phyloP scores from a whole-genome alignment of 305 asterid genomes.

The Solanum hybrid region DNA sequence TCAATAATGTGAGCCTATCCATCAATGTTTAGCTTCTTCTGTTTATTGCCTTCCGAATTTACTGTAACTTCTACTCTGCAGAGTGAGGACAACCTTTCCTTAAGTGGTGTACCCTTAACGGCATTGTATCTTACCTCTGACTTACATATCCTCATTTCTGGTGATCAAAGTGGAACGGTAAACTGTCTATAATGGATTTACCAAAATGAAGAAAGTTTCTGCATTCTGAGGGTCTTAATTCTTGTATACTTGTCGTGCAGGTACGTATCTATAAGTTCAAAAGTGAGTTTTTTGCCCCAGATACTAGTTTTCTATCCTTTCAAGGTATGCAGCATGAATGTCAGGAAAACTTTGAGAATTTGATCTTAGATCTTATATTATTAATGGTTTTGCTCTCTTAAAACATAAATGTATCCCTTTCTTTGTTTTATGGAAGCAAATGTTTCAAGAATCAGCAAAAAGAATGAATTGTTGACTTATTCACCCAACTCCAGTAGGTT shows the following conservation, averaged over 20 bases:
- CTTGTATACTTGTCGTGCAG: conserved; percentile 30
- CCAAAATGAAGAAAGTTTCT: not conserved
- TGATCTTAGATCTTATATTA: not conserved
- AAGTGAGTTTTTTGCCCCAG: conserved; percentile 67
- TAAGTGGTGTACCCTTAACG: conserved; percentile 66
- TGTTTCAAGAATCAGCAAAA: not conserved
- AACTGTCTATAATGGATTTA: conserved; percentile 11
- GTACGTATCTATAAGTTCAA: conserved; percentile 66
- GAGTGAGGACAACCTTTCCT: conserved; percentile 62
- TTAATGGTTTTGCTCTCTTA: not conserved
- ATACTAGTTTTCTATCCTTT: conserved; percentile 47
- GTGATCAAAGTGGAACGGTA: conserved; percentile 89
- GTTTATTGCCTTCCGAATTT: not conserved
- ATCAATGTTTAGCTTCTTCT: not conserved
- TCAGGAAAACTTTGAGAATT: not conserved
- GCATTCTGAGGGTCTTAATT: conserved; percentile 2
- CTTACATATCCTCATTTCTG: conserved; percentile 52
- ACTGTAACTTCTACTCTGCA: conserved; percentile 28
- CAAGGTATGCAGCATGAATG: conserved; percentile 47
- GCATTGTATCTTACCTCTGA: conserved; percentile 52
- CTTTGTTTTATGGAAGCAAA: not conserved
- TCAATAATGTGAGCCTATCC: not conserved
- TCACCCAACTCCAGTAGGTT: conserved; percentile 38
- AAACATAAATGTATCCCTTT: not conserved
- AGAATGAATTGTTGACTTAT: not conserved